Evolutionary conservation across 192 early-diverging fungal species (phyloP).

Genomic region (Entomortierella lignicola): DNA sequence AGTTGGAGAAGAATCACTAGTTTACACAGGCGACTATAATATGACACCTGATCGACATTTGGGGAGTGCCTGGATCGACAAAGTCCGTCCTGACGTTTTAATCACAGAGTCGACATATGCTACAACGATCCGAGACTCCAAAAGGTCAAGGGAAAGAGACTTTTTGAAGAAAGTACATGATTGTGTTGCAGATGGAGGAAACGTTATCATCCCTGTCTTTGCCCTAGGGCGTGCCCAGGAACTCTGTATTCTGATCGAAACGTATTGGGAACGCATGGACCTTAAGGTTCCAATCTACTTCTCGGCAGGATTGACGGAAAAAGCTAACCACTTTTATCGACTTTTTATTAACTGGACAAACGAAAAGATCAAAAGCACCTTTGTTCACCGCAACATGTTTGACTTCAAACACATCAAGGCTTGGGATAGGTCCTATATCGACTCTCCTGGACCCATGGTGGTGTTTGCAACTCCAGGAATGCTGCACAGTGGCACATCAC

Average conservation of each 20-base stretch:
- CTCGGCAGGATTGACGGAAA: constrained; percentile 93
- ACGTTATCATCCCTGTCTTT: constrained; percentile 98
- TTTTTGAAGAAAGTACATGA: constrained; percentile 91
- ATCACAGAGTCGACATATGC: constrained; percentile 99
- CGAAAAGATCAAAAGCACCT: constrained; percentile 94
- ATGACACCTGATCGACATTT: constrained; percentile 94
- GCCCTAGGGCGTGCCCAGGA: constrained; percentile 98
- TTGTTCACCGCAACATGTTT: constrained; percentile 96
- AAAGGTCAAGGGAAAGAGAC: constrained; percentile 90
- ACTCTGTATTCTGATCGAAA: constrained; percentile 94
- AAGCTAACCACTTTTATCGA: constrained; percentile 96
- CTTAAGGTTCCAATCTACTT: constrained; percentile 93
- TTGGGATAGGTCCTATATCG: constrained; percentile 77
- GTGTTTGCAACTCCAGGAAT: constrained; percentile 98
- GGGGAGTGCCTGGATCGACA: constrained; percentile 97
- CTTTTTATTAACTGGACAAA: constrained; percentile 99
- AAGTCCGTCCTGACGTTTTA: constrained; percentile 88
- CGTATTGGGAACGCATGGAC: constrained; percentile 95
- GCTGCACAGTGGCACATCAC: constrained; percentile 95
- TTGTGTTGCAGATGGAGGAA: constrained; percentile 82
- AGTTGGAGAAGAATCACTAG: constrained; percentile 80
- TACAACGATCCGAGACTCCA: constrained; percentile 94
- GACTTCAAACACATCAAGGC: constrained; percentile 95
- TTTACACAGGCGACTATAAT: constrained; percentile 92
- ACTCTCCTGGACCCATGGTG: constrained; percentile 92